phyloP scores from a whole-genome alignment of 140 eudicot species.

The Ambrosia hybrid region DNA sequence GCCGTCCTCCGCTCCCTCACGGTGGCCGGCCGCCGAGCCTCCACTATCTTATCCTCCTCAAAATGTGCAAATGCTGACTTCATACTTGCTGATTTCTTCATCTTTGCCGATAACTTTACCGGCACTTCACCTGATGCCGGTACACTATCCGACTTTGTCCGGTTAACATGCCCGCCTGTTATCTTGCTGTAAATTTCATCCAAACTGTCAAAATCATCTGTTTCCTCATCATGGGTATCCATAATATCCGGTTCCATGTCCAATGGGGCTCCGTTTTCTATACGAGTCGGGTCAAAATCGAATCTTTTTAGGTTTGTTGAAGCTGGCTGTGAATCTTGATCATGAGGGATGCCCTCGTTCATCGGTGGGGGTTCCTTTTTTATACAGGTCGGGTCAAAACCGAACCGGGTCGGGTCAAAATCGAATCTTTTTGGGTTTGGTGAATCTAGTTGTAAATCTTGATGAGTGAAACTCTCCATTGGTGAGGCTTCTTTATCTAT shows the following conservation, averaged over 20 bases:
- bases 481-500: conserved; percentile 14
- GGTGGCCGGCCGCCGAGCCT: conserved; percentile 74
- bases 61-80: conserved; percentile 73
- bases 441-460: no score
- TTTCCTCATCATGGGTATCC: conserved; percentile 28
- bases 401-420: neutral
- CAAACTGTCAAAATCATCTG: conserved; percentile 40
- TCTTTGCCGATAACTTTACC: conserved; percentile 55
- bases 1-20: conserved; percentile 50
- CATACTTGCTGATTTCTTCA: conserved; percentile 78
- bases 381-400: neutral
- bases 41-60: conserved; percentile 62
- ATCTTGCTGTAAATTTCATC: conserved; percentile 61
- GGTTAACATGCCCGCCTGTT: conserved; percentile 27
- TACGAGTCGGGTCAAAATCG: conserved; percentile 15
- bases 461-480: no score
- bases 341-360: no score
- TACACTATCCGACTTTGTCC: conserved; percentile 65
- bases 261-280: conserved; percentile 6
- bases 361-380: no score
- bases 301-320: no score
- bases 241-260: conserved; percentile 14
- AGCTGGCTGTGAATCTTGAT: no score
- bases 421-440: no score
- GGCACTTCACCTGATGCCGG: conserved; percentile 74